phyloP scores from a whole-genome alignment of 2,329 filamentous ascomycete species.

The Aspergillus ochraceoroseus region DNA sequence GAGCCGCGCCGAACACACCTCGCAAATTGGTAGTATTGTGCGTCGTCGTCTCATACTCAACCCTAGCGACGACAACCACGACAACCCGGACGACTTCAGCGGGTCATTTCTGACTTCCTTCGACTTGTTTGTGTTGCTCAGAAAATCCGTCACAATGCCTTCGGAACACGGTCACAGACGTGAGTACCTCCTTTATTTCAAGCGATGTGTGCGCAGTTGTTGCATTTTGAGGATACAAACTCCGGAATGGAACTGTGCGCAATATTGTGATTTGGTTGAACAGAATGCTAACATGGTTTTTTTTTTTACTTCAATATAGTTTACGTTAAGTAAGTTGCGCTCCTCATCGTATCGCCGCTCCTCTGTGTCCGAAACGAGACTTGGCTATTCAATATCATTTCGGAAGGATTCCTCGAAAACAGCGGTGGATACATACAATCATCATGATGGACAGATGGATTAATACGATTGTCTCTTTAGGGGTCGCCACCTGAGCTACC shows the following conservation, averaged over 20 bases:
- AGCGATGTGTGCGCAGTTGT: conserved; percentile 5
- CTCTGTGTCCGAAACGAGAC: conserved; percentile 19
- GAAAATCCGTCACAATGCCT: conserved; percentile 68
- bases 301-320: conserved; percentile 56
- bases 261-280: conserved; percentile 1
- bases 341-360: conserved; percentile 23
- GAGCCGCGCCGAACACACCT: conserved; percentile 35
- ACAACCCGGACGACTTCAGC: conserved; percentile 42
- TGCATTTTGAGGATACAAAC: conserved; percentile 2
- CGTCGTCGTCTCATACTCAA: conserved; percentile 28
- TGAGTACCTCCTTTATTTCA: conserved; percentile 52
- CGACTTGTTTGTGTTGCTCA: conserved; percentile 42
- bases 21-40: conserved; percentile 38
- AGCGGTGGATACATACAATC: conserved; percentile 9
- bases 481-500: conserved; percentile 97
- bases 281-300: conserved; percentile 31
- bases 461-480: conserved; percentile 49
- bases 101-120: conserved; percentile 41
- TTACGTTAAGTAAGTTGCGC: conserved; percentile 77
- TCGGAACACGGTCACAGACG: conserved; percentile 82
- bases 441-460: conserved; percentile 24
- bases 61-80: conserved; percentile 43
- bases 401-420: conserved; percentile 14
- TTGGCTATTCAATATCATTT: conserved; percentile 7
- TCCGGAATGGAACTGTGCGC: conserved; percentile 1